Percentiles rank a stretch among this genome's conserved stretches.
Conservation (phyloP, 2,329 filamentous ascomycete genomes). For the Malbranchea cinnamomea region DNA sequence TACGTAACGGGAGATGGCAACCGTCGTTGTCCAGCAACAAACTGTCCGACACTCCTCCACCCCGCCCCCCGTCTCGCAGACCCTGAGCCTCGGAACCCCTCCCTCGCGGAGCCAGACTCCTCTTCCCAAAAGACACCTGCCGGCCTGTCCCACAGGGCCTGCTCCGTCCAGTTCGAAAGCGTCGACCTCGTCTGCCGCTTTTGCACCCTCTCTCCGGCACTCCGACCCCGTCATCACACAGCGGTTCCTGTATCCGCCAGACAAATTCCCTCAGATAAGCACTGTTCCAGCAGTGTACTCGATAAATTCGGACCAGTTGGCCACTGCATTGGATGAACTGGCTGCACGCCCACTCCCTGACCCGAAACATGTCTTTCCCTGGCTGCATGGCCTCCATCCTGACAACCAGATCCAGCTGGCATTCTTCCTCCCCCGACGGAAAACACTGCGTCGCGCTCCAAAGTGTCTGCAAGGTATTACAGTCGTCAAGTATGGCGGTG, state of each 20-base stretch:
- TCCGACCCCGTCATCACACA: conserved; percentile 33
- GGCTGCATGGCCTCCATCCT: conserved; percentile 85
- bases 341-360: conserved; percentile 71
- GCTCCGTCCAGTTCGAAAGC: conserved; percentile 24
- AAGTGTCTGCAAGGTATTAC: conserved; percentile 67
- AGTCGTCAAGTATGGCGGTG: conserved; percentile 75
- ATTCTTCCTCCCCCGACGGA: conserved; percentile 72
- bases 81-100: conserved; percentile 44
- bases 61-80: conserved; percentile 32
- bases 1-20: conserved; percentile 29
- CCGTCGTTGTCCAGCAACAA: conserved; percentile 33
- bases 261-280: conserved; percentile 43
- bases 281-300: conserved; percentile 51
- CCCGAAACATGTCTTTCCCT: conserved; percentile 79
- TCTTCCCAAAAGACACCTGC: conserved; percentile 79
- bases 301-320: conserved; percentile 53
- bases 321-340: conserved; percentile 58
- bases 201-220: conserved; percentile 20
- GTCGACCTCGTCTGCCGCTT: conserved; percentile 51
- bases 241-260: conserved; percentile 60
- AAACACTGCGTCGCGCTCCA: conserved; percentile 54
- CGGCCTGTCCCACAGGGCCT: conserved; percentile 73
- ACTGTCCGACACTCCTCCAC: conserved; percentile 33
- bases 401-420: conserved; percentile 77
- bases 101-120: conserved; percentile 39